These are phyloP conservation scores for Rhodomyrtus psidioides DNA, from an alignment of 441 rosid genomes.

Conservation along the genomic window DNA sequence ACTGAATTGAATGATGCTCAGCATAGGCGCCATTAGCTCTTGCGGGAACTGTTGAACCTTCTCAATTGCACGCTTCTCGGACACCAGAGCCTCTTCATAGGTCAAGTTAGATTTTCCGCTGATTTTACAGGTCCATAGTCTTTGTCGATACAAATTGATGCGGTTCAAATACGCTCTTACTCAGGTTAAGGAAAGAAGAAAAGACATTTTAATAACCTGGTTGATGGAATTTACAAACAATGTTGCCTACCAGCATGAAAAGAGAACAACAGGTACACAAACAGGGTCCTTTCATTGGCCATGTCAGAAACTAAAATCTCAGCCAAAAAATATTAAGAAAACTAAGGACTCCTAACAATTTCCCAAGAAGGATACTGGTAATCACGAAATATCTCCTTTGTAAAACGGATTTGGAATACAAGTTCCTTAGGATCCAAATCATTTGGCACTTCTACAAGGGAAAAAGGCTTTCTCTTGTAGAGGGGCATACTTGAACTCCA, in stretches of 20 bases:
- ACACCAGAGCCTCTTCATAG: conserved; percentile 91
- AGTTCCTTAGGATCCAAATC: conserved; percentile 66
- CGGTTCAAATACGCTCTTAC: conserved; percentile 72
- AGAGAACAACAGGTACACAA: background rate
- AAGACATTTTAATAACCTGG: background rate
- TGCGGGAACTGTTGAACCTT: conserved; percentile 76
- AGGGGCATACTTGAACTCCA: conserved; percentile 55
- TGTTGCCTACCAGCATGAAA: background rate
- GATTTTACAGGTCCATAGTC: conserved; percentile 84
- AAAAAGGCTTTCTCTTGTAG: conserved; percentile 63
- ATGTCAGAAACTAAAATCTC: background rate
- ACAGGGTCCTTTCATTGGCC: background rate
- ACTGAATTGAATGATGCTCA: conserved; percentile 79
- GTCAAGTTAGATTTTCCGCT: conserved; percentile 87
- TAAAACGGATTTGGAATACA: conserved; percentile 93
- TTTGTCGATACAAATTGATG: conserved; percentile 71
- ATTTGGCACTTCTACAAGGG: conserved; percentile 50
- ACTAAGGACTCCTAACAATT: background rate
- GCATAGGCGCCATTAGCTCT: conserved; percentile 64
- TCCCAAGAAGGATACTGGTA: conserved; percentile 76
- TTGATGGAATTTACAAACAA: background rate
- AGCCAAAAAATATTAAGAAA: background rate
- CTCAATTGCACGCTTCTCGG: conserved; percentile 60
- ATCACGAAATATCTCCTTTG: conserved; percentile 81
- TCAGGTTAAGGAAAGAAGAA: conserved; percentile 35